phyloP scores from a whole-genome alignment of 805 yeast genomes.

The Candida saitoana region DNA sequence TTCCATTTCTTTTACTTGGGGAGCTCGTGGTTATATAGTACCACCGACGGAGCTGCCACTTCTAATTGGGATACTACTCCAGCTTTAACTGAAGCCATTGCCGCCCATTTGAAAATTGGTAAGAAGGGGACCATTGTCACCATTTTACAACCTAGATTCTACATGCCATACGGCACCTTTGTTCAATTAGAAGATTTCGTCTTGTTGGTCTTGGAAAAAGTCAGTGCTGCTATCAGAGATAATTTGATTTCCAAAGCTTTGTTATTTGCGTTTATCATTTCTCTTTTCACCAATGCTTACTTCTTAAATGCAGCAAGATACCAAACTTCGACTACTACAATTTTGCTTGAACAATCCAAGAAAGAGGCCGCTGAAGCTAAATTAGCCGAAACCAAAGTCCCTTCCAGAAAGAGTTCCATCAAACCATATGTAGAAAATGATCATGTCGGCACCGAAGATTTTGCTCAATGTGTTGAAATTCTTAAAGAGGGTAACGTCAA shows the following conservation, averaged over 20 bases:
- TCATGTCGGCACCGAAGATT: conserved; percentile 38
- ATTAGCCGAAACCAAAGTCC: neutral
- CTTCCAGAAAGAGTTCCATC: conserved; percentile 1
- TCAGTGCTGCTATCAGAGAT: conserved; percentile 73
- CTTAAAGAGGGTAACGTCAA: conserved; percentile 70
- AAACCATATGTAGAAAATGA: conserved; percentile 12
- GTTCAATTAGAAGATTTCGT: conserved; percentile 62
- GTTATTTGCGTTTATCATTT: conserved; percentile 65
- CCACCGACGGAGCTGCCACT: conserved; percentile 9
- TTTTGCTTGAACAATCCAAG: conserved; percentile 30
- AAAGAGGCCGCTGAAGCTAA: conserved; percentile 5
- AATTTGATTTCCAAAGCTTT: conserved; percentile 74
- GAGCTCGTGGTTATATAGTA: conserved; percentile 59
- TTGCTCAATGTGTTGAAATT: conserved; percentile 57
- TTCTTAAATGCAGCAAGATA: conserved; percentile 80
- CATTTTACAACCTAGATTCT: conserved; percentile 52
- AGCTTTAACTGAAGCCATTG: conserved; percentile 36
- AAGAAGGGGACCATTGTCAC: conserved; percentile 53
- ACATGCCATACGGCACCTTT: conserved; percentile 52
- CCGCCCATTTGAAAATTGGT: conserved; percentile 44
- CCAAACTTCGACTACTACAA: conserved; percentile 45
- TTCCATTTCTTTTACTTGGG: conserved; percentile 68
- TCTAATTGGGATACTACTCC: conserved; percentile 14
- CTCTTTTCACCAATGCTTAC: conserved; percentile 78
- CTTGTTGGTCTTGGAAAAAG: conserved; percentile 45